Evolutionary conservation across 225 moss, liverwort and hornwort species (phyloP).

Genomic region (Bryoerythrophyllum caledonicum): DNA sequence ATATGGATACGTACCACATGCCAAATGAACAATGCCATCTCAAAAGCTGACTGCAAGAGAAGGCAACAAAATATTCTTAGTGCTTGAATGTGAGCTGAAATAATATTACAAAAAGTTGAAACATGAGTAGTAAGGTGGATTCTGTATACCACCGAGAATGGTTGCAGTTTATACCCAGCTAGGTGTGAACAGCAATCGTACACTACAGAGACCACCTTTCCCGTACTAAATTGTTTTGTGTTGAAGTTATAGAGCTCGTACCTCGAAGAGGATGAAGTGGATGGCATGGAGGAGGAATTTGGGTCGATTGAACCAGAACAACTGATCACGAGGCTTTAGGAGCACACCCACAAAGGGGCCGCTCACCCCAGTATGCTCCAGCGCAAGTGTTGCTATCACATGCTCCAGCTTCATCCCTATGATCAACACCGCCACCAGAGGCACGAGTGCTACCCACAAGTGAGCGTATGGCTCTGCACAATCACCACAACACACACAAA

Average conservation of each 20-base stretch:
- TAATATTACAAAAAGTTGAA: too few species aligned
- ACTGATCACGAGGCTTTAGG: constrained; percentile 63
- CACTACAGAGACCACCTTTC: too few species aligned
- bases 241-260: too few species aligned
- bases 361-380: constrained; percentile 53
- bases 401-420: constrained; percentile 76
- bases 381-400: constrained; percentile 63
- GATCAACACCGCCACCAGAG: constrained; percentile 34
- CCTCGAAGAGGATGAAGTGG: constrained; percentile 70
- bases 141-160: too few species aligned
- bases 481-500: not conserved
- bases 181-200: too few species aligned
- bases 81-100: too few species aligned
- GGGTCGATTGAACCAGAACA: constrained; percentile 80
- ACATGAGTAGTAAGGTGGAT: too few species aligned
- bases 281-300: constrained; percentile 55
- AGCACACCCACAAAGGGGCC: constrained; percentile 39
- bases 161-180: too few species aligned
- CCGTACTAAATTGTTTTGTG: too few species aligned
- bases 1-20: constrained; percentile 45
- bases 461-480: constrained; percentile 33
- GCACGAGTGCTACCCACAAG: constrained; percentile 25
- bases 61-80: not conserved
- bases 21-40: constrained; percentile 67
- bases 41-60: constrained; percentile 51